Percentiles rank a stretch among this genome's conserved stretches.
Evolutionary conservation across 129 eudicot genomes (phyloP).

Genomic region (Lactuca saligna): DNA sequence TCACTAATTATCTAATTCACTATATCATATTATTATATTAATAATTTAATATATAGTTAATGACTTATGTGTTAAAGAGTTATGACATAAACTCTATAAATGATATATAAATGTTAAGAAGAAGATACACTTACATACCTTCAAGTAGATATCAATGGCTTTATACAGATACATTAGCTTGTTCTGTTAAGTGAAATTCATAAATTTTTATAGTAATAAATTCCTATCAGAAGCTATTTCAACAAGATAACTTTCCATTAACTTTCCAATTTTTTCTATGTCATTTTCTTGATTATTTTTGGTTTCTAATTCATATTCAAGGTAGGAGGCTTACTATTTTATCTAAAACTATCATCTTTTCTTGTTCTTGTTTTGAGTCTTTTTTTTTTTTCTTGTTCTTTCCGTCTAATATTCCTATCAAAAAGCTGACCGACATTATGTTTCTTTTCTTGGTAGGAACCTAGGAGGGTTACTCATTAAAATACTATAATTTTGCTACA

Average conservation of each 20-base stretch:
- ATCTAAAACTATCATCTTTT: slow-evolving; percentile 81
- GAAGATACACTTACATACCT: slow-evolving; percentile 37
- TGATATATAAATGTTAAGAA: not conserved
- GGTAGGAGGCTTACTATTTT: slow-evolving; percentile 80
- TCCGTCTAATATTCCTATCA: too few relatives aligned
- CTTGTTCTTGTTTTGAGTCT: slow-evolving; percentile 80
- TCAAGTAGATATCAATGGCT: slow-evolving; percentile 87
- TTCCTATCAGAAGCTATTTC: slow-evolving; percentile 85
- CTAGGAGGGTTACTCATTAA: too few relatives aligned
- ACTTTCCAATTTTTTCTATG: slow-evolving; percentile 65
- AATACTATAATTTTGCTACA: too few relatives aligned
- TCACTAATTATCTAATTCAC: too few relatives aligned
- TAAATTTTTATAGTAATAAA: slow-evolving; percentile 56
- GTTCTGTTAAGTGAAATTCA: slow-evolving; percentile 65
- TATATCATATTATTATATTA: too few relatives aligned
- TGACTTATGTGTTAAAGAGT: too few relatives aligned
- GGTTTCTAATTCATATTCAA: slow-evolving; percentile 53
- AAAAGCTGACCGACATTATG: too few relatives aligned
- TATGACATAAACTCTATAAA: too few relatives aligned
- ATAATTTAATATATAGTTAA: too few relatives aligned
- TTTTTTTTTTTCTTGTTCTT: slow-evolving; percentile 58
- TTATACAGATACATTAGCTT: slow-evolving; percentile 72
- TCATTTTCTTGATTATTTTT: slow-evolving; percentile 46
- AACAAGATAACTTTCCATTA: slow-evolving; percentile 84
- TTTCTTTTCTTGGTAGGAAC: too few relatives aligned